Base-by-base conservation (phyloP, 306 rosid genomes). In the Pyrus communis region DNA sequence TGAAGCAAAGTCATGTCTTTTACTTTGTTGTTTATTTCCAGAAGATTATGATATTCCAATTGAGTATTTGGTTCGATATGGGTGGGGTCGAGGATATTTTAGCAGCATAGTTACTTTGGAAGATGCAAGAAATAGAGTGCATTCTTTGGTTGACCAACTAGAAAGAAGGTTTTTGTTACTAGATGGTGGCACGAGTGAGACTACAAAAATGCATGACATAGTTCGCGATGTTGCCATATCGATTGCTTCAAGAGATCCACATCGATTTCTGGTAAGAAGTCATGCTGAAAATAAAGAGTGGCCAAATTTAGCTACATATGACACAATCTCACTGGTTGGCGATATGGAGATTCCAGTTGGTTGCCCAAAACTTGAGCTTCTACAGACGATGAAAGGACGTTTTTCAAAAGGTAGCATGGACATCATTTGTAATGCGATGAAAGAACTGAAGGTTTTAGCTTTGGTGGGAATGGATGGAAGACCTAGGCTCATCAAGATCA, bases 11-110 rank as follows among this genome's bases (percentile, higher is more conserved):
- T 65, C 13, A 22, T 63, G 67, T 42, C 64, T 85, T 60, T 49
- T 70, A 12, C 81, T 85, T 13, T 85, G 82, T 51, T 19, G 70
- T 68, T 46, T 78, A 12, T 72, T 81, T 58, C 71, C 73, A 4
- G 85, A 85, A 71, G 82, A 81, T 59, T 25, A 0, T n/a, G 40
- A 64, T 35, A 82, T 85, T 61, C 58, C 55, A 10, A 22, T 82
- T 7, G 79, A 83, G 35, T 14, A 21, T 18, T 22, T 86, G 33
- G 22, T 75, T 1, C 33, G 83, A 1, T 43, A 77, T 66, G 76
- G 67, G 2, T 54, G 68, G 35, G 79, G 89, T 2, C 18, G 69
- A 52, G 74, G 75, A 45, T 69, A 74, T 62, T 77, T 82, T 1
- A 35, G n/a, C 17, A 8, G 0, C 2, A 4, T 9, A 21, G 11